phyloP scores from a whole-genome alignment of 2,329 filamentous ascomycete genomes.

The Hypocreales sp. region DNA sequence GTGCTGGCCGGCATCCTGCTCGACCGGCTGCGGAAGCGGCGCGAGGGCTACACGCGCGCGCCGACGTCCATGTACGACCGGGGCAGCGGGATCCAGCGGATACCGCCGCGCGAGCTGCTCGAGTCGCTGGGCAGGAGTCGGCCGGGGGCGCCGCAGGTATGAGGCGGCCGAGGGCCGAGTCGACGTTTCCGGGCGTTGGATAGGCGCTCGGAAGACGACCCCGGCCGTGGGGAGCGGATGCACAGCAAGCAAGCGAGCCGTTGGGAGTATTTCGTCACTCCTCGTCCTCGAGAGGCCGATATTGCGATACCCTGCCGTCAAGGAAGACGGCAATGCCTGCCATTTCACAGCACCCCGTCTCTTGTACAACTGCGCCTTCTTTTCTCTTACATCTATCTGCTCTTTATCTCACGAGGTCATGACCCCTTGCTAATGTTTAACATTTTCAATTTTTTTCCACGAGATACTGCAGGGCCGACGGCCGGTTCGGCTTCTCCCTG shows the following conservation, averaged over 20 bases:
- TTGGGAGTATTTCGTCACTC: not conserved
- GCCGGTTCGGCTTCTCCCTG: constrained; percentile 2
- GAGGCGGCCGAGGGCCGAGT: constrained; percentile 9
- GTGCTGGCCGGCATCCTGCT: constrained; percentile 61
- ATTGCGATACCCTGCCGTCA: not conserved
- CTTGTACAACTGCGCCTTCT: too few species aligned
- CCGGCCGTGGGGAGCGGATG: too few species aligned
- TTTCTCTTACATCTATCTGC: constrained; percentile 6
- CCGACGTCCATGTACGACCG: constrained; percentile 50
- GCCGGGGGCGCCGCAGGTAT: constrained; percentile 32
- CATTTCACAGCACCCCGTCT: too few species aligned
- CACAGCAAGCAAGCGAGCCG: too few species aligned
- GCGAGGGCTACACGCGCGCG: constrained; percentile 68
- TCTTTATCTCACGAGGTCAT: constrained; percentile 17
- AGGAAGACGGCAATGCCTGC: too few species aligned
- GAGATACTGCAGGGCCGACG: constrained; percentile 2
- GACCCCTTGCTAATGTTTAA: constrained; percentile 19
- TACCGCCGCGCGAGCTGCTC: constrained; percentile 45
- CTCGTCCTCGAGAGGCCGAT: not conserved
- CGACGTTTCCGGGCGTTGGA: constrained; percentile 18
- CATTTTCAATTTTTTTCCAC: constrained; percentile 1
- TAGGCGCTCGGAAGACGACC: constrained; percentile 11
- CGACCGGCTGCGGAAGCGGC: constrained; percentile 60
- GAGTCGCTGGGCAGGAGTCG: constrained; percentile 34
- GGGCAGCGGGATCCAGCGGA: constrained; percentile 39